Base-by-base conservation (phyloP, 768 basidiomycete species). In the Gloeopeniophorella convolvens region DNA sequence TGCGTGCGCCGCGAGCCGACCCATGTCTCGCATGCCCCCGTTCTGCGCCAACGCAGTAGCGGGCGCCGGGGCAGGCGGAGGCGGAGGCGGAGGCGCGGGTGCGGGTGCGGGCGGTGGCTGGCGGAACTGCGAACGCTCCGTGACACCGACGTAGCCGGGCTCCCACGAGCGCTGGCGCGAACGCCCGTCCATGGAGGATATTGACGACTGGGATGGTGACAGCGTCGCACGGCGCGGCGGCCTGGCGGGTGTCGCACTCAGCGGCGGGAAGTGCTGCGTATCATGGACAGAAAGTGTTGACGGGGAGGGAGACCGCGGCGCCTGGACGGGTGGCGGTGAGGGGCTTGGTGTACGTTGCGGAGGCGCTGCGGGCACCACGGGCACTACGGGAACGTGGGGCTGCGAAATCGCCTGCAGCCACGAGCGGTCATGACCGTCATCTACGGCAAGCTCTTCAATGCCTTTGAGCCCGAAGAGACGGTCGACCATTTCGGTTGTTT, bases 351-450 rank as follows among this genome's bases (percentile, higher is more conserved):
- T 5, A 10, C 0, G 20, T 7, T 39, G 11, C 51, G 12, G 46
- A 36, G 36, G 31, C 20, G 12, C 18, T 21, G 27, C 31, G 40
- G 13, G 21, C 5, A 31, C 6, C 8, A 20, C 18, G 1, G 53
- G 53, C 9, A 54, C 30, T 11, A 54, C 31, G 6, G 49, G 53
- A 8, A 51, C 26, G 16, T 44, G 24, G n/a, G 54, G 50, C 16
- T 55, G 37, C 7, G 13, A 27, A 1, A 55, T 41, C 4, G 54
- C 33, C 16, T 47, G 50, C n/a, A 55, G 33, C 54, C 54, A 55
- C 3, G 45, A 24, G 27, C 47, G 42, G 42, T 54, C 52, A 13
- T 49, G 32, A 12, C 24, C 40, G 27, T 41, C 39, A 4, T 42
- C 44, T 3, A 16, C 33, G 12, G 36, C 54, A 30, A 55, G 41